Conservation (phyloP, 169 alveolate genomes). For the Blepharisma undulans region DNA sequence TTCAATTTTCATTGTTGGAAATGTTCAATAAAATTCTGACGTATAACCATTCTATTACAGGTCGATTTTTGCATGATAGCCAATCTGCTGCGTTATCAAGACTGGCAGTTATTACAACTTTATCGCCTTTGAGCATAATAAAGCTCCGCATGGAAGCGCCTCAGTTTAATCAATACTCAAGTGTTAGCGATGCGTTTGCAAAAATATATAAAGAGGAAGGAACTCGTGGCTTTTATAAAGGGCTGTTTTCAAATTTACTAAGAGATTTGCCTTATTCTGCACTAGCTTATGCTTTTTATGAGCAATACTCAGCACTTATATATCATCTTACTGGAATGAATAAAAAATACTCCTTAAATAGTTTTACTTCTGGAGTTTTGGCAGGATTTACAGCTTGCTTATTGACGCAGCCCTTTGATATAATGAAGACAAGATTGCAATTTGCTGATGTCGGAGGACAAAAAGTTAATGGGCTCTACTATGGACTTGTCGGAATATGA, state of each 20-base stretch:
- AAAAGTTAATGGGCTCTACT: background rate
- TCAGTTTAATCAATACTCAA: background rate
- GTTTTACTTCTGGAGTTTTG: background rate
- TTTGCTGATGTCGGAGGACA: background rate
- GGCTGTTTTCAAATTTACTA: background rate
- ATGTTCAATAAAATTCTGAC: background rate
- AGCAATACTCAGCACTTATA: background rate
- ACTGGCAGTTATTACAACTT: background rate
- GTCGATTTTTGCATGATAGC: background rate
- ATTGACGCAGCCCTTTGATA: slow-evolving; percentile 15
- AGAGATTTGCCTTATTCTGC: slow-evolving; percentile 12
- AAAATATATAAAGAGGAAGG: slow-evolving; percentile 6
- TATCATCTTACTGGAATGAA: background rate
- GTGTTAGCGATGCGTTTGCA: background rate
- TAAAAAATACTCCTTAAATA: background rate
- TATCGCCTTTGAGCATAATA: background rate
- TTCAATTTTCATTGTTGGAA: background rate
- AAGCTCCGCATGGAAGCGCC: slow-evolving; percentile 14
- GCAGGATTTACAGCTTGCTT: background rate
- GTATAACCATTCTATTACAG: background rate
- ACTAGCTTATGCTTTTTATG: slow-evolving; percentile 7
- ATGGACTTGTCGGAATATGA: background rate
- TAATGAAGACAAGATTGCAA: background rate
- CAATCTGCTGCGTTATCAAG: background rate
- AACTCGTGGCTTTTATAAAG: background rate